phyloP scores from a whole-genome alignment of 108 stramenopile genomes.

The Cylindrotheca closterium region DNA sequence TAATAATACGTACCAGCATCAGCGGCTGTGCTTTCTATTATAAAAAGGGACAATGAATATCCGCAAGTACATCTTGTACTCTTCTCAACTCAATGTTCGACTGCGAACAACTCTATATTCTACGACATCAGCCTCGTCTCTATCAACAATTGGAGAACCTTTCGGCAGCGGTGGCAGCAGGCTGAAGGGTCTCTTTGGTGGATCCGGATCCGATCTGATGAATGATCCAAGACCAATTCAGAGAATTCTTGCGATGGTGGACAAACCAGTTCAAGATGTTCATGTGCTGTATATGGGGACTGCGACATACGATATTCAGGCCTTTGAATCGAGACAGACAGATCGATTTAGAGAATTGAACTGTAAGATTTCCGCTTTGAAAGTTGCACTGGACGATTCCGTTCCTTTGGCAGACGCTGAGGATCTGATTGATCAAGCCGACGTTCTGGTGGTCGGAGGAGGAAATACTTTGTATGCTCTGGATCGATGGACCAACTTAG shows the following conservation, averaged over 20 bases:
- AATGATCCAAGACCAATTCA: conserved; percentile 41
- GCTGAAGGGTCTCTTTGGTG: conserved; percentile 48
- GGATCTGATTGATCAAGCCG: conserved; percentile 41
- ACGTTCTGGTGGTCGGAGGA: conserved; percentile 70
- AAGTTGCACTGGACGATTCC: conserved; percentile 35
- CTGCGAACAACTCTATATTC: too few species aligned
- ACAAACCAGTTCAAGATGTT: conserved; percentile 15
- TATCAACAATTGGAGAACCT: too few species aligned
- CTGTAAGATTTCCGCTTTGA: conserved; percentile 26
- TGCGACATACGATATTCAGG: conserved; percentile 56
- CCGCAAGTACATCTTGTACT: too few species aligned
- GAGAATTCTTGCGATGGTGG: conserved; percentile 40
- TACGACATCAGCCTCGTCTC: too few species aligned
- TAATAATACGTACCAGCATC: too few species aligned
- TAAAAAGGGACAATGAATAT: too few species aligned
- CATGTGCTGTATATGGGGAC: conserved; percentile 69
- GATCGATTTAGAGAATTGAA: conserved; percentile 4
- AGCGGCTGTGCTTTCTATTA: too few species aligned
- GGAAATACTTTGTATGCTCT: conserved; percentile 88
- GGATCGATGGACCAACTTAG: conserved; percentile 69
- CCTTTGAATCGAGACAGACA: conserved; percentile 8
- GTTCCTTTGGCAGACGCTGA: not conserved
- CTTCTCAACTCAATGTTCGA: too few species aligned
- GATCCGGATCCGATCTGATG: conserved; percentile 53
- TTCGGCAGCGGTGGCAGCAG: too few species aligned